Base-by-base conservation (phyloP, 345 rosid genomes). In the Gossypium anomalum region DNA sequence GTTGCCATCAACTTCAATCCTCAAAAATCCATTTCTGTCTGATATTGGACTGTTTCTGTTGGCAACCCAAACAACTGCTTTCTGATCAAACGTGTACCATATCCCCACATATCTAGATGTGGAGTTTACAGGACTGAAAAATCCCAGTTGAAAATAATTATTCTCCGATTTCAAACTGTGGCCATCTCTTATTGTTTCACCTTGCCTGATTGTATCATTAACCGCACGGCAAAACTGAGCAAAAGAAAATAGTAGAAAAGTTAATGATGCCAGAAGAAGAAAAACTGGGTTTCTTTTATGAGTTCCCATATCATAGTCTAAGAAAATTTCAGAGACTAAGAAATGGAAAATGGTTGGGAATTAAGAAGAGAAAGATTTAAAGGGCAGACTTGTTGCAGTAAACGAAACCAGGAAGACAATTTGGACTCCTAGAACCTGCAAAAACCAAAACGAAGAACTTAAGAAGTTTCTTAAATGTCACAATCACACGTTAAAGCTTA, bases 11-110 rank as follows among this genome's bases (percentile, higher is more conserved):
- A 64, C 66, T 67, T 64, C 81, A 5, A 93, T 76, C 1, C 69
- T 75, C 0, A 93, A 78, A 72, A 73, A 77, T 22, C 97, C 98
- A 16, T 72, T 77, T 51, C 34, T 47, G 45, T 79, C 87, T 8
- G 80, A 65, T 15, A 93, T 65, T 4, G 98, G 90, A 0, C 1
- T 76, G 1, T 84, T 83, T 80, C 92, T 83, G 63, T 93, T 93
- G 6, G 97, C 98, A 11, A 93, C 85, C 97, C 98, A 91, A 0
- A 89, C 83, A 44, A 85, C 73, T 1, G 89, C 52, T 22, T 48
- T 60, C 3, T 56, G 70, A 12, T 82, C 80, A 64, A 70, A 78
- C 65, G 77, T 71, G 82, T 88, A 93, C 91, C 94, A 78, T 8
- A 93, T 86, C 44, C 98, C 97, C 2, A 91, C 78, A 72, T 87